Base-by-base conservation (phyloP, 2,329 filamentous ascomycete species). In the Cladophialophora immunda region DNA sequence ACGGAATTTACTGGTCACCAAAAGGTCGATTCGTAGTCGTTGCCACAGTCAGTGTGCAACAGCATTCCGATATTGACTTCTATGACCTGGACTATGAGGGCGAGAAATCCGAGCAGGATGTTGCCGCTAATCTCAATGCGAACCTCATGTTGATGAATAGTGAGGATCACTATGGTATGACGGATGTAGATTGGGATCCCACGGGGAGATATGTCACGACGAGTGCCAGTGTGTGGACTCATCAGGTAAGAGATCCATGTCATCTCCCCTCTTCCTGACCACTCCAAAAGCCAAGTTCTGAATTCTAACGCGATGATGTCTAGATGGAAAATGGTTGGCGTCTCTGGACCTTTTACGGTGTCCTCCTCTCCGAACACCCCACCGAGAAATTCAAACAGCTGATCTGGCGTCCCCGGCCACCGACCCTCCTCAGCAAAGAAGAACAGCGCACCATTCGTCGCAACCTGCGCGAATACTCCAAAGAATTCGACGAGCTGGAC, bases 251-350 rank as follows among this genome's bases (percentile, higher is more conserved):
- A 83, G 32, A 53, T 50, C 59, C 50, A 17, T 27, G 6, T 8
- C 47, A 57, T 15, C 13, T 17, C 17, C 19, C 13, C 22, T 5
- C 11, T 13, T 25, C 1, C 3, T 4, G 45, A 9, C 45, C 25
- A 50, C 22, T 50, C 4, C 19, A 50, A 50, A 15, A 19, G 13
- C 2, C 45, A 25, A 1, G 9, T 25, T 50, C 5, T 50, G 9
- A 25, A 50, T 25, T 8, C 45, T 50, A 25, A 50, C 9, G 11
- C 27, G 45, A 27, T 4, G 19, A 22, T n/a, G 9, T 36, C 57
- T 76, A 97, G 92, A 97, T 98, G 93, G 95, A 99, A 85, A 99
- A 98, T 79, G 95, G 95, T 71, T 99, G 97, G 85, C 94, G 98
- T 80, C 84, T 99, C 69, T 98, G 97, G 86, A 94, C 97, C 78